These are phyloP conservation scores for Cicer bijugum DNA, from an alignment of 306 rosid genomes.

Conservation along the genomic window DNA sequence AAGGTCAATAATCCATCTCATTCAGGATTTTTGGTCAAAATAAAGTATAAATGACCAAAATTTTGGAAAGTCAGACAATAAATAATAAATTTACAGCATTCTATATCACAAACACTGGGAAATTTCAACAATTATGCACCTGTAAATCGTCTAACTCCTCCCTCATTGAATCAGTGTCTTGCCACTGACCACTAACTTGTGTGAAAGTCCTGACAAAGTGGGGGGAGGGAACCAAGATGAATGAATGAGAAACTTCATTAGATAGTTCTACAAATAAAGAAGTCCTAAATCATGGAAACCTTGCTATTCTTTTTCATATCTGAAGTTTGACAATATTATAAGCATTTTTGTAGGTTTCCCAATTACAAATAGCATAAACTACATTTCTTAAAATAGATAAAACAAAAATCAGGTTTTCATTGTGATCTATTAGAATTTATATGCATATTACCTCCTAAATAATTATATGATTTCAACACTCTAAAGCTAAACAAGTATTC, in stretches of 20 bases:
- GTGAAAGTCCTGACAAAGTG: conserved; percentile 82
- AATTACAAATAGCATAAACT: not conserved
- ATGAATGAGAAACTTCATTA: conserved; percentile 31
- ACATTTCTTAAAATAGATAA: conserved; percentile 6
- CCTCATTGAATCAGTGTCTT: conserved; percentile 96
- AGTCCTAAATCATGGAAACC: conserved; percentile 20
- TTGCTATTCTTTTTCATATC: not conserved
- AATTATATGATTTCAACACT: not conserved
- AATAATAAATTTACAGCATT: conserved; percentile 33
- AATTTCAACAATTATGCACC: conserved; percentile 53
- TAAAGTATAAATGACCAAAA: not conserved
- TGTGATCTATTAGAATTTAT: not conserved
- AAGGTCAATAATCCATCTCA: conserved; percentile 30
- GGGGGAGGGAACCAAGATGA: conserved; percentile 24
- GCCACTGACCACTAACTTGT: conserved; percentile 99
- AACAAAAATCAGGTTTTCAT: not conserved
- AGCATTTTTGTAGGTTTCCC: conserved; percentile 4
- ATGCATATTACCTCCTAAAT: conserved; percentile 6
- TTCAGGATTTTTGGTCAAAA: conserved; percentile 26
- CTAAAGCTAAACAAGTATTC: not conserved
- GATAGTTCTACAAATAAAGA: conserved; percentile 33
- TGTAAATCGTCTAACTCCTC: conserved; percentile 98
- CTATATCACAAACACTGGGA: conserved; percentile 23
- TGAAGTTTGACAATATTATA: not conserved
- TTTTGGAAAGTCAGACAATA: conserved; percentile 18